Evolutionary conservation across 495 filamentous ascomycete genomes (phyloP).

Genomic region (Neohortaea acidophila): DNA sequence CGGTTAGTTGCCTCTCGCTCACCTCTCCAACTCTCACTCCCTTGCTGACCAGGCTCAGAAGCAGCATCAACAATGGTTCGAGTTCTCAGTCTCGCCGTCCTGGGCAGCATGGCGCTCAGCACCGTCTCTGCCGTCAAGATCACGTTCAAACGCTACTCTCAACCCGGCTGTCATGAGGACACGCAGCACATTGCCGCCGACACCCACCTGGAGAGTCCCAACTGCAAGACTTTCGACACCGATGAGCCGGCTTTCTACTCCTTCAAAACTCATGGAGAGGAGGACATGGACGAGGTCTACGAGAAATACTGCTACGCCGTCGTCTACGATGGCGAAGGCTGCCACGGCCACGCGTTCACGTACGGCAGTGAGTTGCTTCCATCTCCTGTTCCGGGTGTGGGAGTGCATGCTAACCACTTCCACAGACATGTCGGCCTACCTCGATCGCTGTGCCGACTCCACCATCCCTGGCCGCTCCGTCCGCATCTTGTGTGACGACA

Average conservation of each 20-base stretch:
- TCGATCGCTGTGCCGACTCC: neutral
- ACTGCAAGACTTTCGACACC: conserved; percentile 9
- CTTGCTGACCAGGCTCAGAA: neutral
- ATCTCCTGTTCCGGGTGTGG: too few relatives aligned
- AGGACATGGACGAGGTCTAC: neutral
- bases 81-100: conserved; percentile 1
- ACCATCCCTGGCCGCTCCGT: neutral
- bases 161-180: neutral
- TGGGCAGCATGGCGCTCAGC: conserved; percentile 1
- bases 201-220: conserved; percentile 1
- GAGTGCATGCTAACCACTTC: neutral
- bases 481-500: conserved; percentile 1
- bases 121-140: conserved; percentile 5
- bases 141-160: conserved; percentile 7
- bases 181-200: conserved; percentile 8
- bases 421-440: neutral
- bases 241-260: conserved; percentile 6
- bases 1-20: too few relatives aligned
- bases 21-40: neutral
- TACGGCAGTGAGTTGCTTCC: neutral
- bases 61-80: too few relatives aligned
- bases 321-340: conserved; percentile 3
- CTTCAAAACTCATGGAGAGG: neutral
- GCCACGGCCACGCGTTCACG: conserved; percentile 1
- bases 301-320: conserved; percentile 1